Evolutionary conservation across 352 stramenopile genomes (phyloP), one percentile per base, ranked within the genome.

Genomic region (Globisporangium sylvaticum): DNA sequence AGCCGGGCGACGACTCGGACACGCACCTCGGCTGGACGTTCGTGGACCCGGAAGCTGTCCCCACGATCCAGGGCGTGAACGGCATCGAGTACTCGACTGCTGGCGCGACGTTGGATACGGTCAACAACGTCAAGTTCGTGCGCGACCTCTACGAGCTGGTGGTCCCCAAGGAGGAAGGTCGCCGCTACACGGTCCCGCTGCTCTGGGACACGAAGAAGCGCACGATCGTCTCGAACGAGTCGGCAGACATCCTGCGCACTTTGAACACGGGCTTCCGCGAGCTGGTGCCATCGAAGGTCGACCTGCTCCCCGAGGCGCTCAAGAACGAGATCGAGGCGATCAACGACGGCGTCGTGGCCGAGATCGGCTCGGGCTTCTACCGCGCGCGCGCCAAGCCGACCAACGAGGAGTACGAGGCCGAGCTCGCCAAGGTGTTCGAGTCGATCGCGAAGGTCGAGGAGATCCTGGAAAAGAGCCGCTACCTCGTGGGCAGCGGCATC

Each of bases 201-300:
- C 71, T 97, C 22, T 79, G 91, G 56, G 87, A 95, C 79, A 77
- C 75, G 46, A 79, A 83, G 73, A 77, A 64, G 29, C 59, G 78
- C 12, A 80, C 74, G 31, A 95, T 96, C 67, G 83, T 97, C 4
- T 89, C 72, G 31, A 95, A 93, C 66, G 84, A 96, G 71, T 91
- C 79, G 37, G 79, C 75, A 39, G 66, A 75, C 20, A 94, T 97
- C 56, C 73, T 96, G 44, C 76, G 83, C 39, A 84, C 91, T 59
- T 64, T 97, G 12, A 69, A 74, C 62, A 65, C 48, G 20, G 77
- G 65, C 14, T 87, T 88, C 46, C 75, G 84, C 50, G 70, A 79
- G 31, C 65, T 77, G 4, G 69, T 77, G 44, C 55, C 77, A 32
- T 74, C 68, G 31, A 65, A 64, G 18, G 77, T 62, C n/a, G 68